Conservation (phyloP, 139 green algal genomes). For the Nannochloris sp. region DNA sequence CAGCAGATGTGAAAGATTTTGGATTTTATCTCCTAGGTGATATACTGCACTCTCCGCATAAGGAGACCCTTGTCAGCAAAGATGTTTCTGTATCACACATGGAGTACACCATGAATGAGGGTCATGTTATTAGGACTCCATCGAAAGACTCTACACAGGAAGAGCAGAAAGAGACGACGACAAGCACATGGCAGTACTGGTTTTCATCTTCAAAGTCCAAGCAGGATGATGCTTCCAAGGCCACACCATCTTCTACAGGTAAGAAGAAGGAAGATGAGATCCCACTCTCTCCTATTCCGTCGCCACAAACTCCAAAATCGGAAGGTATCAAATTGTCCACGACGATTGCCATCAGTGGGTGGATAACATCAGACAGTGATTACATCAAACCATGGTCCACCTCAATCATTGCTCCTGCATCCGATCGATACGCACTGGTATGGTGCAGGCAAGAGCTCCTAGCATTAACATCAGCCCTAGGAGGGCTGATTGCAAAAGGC, state of each 20-base stretch:
- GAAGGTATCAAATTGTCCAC: conserved; percentile 34
- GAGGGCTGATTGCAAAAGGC: conserved; percentile 32
- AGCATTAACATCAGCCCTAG: conserved; percentile 30
- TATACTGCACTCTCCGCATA: neutral
- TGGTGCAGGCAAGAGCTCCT: conserved; percentile 63
- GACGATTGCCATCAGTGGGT: conserved; percentile 57
- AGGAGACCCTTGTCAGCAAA: neutral
- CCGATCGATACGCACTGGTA: conserved; percentile 10
- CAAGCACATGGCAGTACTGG: conserved; percentile 1
- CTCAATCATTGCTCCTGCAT: conserved; percentile 3
- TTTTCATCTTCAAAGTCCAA: neutral
- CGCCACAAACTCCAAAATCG: neutral
- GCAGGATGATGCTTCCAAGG: conserved; percentile 1
- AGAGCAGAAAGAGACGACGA: neutral
- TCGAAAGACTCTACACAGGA: neutral
- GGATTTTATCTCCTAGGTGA: conserved; percentile 45
- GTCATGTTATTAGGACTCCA: neutral
- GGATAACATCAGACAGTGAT: conserved; percentile 40
- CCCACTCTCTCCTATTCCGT: neutral
- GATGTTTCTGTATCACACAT: neutral
- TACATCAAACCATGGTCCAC: conserved; percentile 49
- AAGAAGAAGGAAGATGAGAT: conserved; percentile 7
- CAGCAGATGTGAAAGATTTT: conserved; percentile 63
- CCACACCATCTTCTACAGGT: neutral
- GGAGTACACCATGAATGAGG: no score